Conservation (phyloP, 257 asterid genomes). For the Lycium barbarum region DNA sequence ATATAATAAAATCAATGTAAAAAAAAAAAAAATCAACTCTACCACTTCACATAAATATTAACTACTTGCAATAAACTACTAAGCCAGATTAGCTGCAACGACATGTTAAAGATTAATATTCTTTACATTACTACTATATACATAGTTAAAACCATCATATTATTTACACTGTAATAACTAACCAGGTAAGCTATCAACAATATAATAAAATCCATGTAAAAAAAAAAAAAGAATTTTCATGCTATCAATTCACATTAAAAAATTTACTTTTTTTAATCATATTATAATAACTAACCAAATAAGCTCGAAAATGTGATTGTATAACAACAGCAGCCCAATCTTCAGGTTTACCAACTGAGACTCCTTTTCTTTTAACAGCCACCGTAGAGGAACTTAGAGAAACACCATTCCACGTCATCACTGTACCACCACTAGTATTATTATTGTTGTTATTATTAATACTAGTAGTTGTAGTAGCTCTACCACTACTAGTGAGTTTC, state of each 20-base stretch:
- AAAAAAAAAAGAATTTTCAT: too few species aligned
- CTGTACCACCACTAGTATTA: neutral
- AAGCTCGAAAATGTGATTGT: slow-evolving; percentile 57
- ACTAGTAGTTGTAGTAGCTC: slow-evolving; percentile 29
- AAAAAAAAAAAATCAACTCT: neutral
- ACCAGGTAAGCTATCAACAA: slow-evolving; percentile 47
- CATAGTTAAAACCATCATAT: neutral
- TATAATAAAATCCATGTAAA: too few species aligned
- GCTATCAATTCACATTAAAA: too few species aligned
- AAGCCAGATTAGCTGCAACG: neutral
- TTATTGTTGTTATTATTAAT: neutral
- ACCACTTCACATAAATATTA: neutral
- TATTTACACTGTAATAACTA: slow-evolving; percentile 12
- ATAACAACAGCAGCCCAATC: slow-evolving; percentile 49
- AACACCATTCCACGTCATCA: slow-evolving; percentile 19
- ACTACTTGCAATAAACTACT: neutral
- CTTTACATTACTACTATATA: neutral
- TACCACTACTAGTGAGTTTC: slow-evolving; percentile 62
- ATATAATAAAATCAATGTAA: neutral
- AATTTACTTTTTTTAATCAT: neutral
- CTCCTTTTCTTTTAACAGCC: slow-evolving; percentile 32
- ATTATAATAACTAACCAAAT: slow-evolving; percentile 46
- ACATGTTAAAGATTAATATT: neutral
- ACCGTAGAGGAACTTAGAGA: slow-evolving; percentile 25
- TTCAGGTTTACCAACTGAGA: slow-evolving; percentile 32